Evolutionary conservation across 2,329 filamentous ascomycete species (phyloP).

Genomic region (Sarocladium brachiariae): DNA sequence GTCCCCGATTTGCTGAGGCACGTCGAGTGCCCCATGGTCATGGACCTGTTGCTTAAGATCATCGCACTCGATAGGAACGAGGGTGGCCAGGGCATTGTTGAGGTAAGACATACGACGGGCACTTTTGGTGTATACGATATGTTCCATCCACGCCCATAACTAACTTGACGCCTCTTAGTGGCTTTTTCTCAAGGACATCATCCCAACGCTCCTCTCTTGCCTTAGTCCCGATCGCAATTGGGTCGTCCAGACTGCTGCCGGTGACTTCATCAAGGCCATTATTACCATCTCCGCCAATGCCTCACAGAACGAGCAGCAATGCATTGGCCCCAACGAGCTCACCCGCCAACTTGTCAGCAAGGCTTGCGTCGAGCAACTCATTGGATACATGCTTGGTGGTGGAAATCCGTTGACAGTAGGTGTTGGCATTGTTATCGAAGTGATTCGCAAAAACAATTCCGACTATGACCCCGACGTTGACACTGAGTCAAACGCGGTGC

Average conservation of each 20-base stretch:
- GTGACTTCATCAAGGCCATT: conserved; percentile 96
- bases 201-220: conserved; percentile 80
- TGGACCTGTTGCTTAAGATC: conserved; percentile 94
- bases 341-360: conserved; percentile 91
- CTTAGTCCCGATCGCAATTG: conserved; percentile 78
- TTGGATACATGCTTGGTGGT: conserved; percentile 84
- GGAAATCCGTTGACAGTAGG: conserved; percentile 94
- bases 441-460: conserved; percentile 98
- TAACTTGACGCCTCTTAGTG: conserved; percentile 49
- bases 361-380: conserved; percentile 74
- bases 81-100: conserved; percentile 84
- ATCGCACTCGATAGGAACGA: conserved; percentile 93
- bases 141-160: neutral
- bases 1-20: conserved; percentile 83
- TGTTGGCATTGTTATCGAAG: conserved; percentile 95
- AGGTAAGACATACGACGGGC: conserved; percentile 58
- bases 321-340: conserved; percentile 94
- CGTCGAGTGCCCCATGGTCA: conserved; percentile 95
- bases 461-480: conserved; percentile 95
- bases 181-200: conserved; percentile 83
- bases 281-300: conserved; percentile 98
- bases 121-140: neutral
- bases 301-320: conserved; percentile 96
- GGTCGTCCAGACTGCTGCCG: conserved; percentile 90
- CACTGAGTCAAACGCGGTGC: conserved; percentile 68